These are phyloP conservation scores for Amanita thiersii DNA, from an alignment of 768 basidiomycete species.

Conservation along the genomic window DNA sequence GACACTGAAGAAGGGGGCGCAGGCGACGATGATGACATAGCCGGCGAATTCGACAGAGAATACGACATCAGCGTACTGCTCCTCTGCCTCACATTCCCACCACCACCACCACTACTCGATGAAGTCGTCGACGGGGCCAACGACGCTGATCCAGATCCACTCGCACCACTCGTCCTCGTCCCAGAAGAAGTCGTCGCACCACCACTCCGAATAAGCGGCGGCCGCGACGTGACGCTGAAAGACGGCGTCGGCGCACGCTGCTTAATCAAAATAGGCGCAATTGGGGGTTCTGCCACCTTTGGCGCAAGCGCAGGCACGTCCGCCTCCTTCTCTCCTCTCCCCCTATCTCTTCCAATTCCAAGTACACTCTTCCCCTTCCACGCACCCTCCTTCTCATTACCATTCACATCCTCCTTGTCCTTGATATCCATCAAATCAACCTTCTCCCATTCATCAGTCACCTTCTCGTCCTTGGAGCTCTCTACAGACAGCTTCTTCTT, in stretches of 20 bases:
- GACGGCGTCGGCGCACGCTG: constrained; percentile 45
- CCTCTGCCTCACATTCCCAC: constrained; percentile 20
- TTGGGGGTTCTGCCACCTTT: constrained; percentile 4
- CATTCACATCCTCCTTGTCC: constrained; percentile 4
- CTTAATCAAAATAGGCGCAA: constrained; percentile 54
- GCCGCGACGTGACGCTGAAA: constrained; percentile 57
- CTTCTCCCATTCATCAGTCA: constrained; percentile 9
- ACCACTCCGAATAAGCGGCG: constrained; percentile 27
- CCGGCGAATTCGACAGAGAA: constrained; percentile 14
- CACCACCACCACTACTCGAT: not conserved
- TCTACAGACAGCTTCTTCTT: not conserved
- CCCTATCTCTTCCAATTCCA: constrained; percentile 12
- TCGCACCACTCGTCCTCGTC: not conserved
- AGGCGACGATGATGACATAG: constrained; percentile 2
- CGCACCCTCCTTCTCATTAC: constrained; percentile 1
- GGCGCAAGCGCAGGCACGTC: constrained; percentile 1
- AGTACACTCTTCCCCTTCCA: constrained; percentile 5
- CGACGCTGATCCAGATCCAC: constrained; percentile 3
- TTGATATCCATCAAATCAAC: constrained; percentile 6
- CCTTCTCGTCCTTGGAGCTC: constrained; percentile 1
- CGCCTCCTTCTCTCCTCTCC: constrained; percentile 11
- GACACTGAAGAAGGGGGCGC: not conserved
- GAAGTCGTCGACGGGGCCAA: constrained; percentile 7
- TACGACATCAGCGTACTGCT: constrained; percentile 32
- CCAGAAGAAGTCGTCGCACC: constrained; percentile 8